Conservation (phyloP, 1,139 yeast genomes). For the Debaryomyces udenii region DNA sequence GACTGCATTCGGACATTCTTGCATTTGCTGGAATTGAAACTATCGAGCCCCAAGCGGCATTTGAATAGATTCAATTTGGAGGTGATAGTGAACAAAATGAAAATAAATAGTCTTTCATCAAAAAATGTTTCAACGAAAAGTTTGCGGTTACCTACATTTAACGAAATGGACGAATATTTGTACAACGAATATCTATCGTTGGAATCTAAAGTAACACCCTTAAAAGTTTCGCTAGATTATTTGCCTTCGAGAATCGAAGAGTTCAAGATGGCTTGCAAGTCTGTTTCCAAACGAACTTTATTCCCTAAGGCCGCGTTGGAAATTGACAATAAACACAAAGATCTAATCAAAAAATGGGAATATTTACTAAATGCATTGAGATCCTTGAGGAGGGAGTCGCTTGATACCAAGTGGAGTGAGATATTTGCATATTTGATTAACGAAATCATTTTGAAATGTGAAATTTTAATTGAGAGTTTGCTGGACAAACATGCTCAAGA, state of each 20-base stretch:
- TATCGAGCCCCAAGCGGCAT: constrained; percentile 45
- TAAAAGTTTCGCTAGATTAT: constrained; percentile 61
- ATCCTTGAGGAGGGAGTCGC: constrained; percentile 45
- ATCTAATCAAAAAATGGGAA: constrained; percentile 43
- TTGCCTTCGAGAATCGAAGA: constrained; percentile 58
- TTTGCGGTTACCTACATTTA: constrained; percentile 36
- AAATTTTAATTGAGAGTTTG: constrained; percentile 29
- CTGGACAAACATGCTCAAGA: constrained; percentile 3
- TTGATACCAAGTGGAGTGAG: constrained; percentile 60
- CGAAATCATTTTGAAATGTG: constrained; percentile 38
- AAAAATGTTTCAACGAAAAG: constrained; percentile 22
- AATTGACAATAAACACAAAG: constrained; percentile 43
- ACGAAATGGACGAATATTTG: constrained; percentile 30
- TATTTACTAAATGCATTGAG: constrained; percentile 42
- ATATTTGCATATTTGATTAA: constrained; percentile 48
- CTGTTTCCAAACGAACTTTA: constrained; percentile 17
- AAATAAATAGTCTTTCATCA: constrained; percentile 29
- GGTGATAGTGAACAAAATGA: constrained; percentile 43
- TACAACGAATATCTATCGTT: constrained; percentile 34
- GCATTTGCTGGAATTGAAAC: constrained; percentile 41
- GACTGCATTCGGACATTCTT: constrained; percentile 44
- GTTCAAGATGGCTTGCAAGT: constrained; percentile 34
- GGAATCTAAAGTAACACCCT: constrained; percentile 47
- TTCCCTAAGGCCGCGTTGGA: constrained; percentile 36
- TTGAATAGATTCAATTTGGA: constrained; percentile 44